Conservation (phyloP, 2,329 filamentous ascomycete species). For the Coniella lustricola region DNA sequence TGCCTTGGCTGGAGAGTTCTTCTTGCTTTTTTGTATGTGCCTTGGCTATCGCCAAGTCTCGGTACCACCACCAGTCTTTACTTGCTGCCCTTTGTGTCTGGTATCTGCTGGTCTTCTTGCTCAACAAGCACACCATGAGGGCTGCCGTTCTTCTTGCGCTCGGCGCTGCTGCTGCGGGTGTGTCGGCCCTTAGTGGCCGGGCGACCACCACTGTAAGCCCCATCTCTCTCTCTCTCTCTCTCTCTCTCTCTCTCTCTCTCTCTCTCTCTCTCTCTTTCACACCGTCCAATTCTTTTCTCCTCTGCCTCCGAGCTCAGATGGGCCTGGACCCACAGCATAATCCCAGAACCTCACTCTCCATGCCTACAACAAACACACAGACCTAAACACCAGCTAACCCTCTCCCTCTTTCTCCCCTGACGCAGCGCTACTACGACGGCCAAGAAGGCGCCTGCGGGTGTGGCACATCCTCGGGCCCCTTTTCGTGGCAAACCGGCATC, state of each 20-base stretch:
- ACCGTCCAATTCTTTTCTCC: not conserved
- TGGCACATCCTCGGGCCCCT: not conserved
- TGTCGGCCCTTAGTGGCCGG: slow-evolving; percentile 9
- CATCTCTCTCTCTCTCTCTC: not conserved
- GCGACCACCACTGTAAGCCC: slow-evolving; percentile 12
- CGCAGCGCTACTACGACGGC: slow-evolving; percentile 15
- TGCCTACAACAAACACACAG: not conserved
- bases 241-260: not conserved
- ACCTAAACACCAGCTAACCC: not conserved
- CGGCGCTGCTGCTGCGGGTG: not conserved
- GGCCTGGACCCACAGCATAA: not conserved
- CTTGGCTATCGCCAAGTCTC: no score
- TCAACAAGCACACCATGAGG: not conserved
- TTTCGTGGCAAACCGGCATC: slow-evolving; percentile 9
- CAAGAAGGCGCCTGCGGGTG: slow-evolving; percentile 12
- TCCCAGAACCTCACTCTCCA: not conserved
- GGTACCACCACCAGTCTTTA: no score
- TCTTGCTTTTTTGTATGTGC: no score
- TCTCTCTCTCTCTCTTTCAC: not conserved
- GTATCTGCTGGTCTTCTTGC: not conserved
- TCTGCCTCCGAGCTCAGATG: not conserved
- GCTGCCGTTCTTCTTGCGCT: not conserved
- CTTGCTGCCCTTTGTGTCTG: not conserved
- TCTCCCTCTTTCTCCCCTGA: not conserved
- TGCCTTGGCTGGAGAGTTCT: no score